Evolutionary conservation across 371 early-diverging fungal genomes (phyloP), one percentile per base, ranked within the genome.

Genomic region (Blyttiomyces sp.): DNA sequence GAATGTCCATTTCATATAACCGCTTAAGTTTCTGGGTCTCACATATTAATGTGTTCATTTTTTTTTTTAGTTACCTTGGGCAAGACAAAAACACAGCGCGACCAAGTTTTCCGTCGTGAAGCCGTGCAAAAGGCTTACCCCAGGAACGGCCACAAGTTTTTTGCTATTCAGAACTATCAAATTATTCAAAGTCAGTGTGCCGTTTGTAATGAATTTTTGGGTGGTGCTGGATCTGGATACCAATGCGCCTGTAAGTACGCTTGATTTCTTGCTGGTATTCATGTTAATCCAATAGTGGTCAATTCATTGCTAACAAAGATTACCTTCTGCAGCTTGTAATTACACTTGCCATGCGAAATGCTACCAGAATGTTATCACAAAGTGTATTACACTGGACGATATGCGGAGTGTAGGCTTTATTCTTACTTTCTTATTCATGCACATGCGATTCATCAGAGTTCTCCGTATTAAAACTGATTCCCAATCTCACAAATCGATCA

Each of bases 341-440:
- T 80, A 83, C 69, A 70, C 73, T 11, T 68, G 70, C 48, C 86
- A 86, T 59, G 70, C 74, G 28, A 68, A 71, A 32, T 86, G 86
- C 62, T 69, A 74, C 49, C 34, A 67, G 34, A 58, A 68, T 4
- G 81, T 83, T 27, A 69, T 81, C 45, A 80, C 82, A 49, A 72
- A 70, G 48, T 86, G 86, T 62, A 75, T 77, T 21, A 74, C 70
- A 26, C 49, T 53, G 44, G 63, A 66, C 3, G 70, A 70, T 17
- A 69, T 73, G 34, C 28, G 56, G 43, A 34, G 19, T 28, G 64
- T 63, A 35, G 17, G 2, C 11, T 36, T n/a, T 34, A n/a, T 5
- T 49, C 9, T 51, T 43, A 24, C 16, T 30, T 33, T 33, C 16
- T 51, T 30, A 16, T 48, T 16, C 16, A 16, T 26, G 17, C 26